Evolutionary conservation across 139 green algal species (phyloP).

Genomic region (Pleodorina starrii): DNA sequence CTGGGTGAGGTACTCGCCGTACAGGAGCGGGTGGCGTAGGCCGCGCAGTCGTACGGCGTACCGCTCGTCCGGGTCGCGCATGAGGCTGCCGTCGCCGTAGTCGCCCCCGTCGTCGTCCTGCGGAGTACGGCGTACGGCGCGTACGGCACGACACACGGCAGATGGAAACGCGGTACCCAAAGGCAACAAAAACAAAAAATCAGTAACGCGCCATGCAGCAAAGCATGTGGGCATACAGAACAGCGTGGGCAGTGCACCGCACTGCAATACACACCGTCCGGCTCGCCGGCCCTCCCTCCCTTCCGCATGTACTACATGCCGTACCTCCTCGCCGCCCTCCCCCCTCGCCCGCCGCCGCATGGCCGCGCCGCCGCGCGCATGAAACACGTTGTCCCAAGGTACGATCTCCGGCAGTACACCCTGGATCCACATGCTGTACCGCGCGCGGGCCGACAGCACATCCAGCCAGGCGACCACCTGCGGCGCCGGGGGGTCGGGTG

Average conservation of each 20-base stretch:
- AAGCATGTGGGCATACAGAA: no score
- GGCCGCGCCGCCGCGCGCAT: conserved; percentile 25
- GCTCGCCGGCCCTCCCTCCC: no score
- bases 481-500: no score
- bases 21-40: conserved; percentile 84
- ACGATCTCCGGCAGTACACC: conserved; percentile 73
- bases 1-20: conserved; percentile 70
- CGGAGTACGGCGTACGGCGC: no score
- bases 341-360: background rate
- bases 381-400: conserved; percentile 66
- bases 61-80: conserved; percentile 20
- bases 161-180: no score
- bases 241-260: no score
- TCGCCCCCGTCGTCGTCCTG: no score
- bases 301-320: no score
- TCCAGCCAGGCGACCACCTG: conserved; percentile 60
- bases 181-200: no score
- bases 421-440: conserved; percentile 82
- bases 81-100: background rate
- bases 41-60: conserved; percentile 67
- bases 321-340: background rate
- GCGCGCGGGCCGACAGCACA: conserved; percentile 62
- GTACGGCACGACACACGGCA: no score
- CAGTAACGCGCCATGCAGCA: no score
- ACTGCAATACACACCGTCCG: no score